Percentiles rank a stretch among this genome's conserved stretches.
These are phyloP conservation scores for Staphylotrichum tortipilum DNA, from an alignment of 495 filamentous ascomycete species.

Conservation along the genomic window DNA sequence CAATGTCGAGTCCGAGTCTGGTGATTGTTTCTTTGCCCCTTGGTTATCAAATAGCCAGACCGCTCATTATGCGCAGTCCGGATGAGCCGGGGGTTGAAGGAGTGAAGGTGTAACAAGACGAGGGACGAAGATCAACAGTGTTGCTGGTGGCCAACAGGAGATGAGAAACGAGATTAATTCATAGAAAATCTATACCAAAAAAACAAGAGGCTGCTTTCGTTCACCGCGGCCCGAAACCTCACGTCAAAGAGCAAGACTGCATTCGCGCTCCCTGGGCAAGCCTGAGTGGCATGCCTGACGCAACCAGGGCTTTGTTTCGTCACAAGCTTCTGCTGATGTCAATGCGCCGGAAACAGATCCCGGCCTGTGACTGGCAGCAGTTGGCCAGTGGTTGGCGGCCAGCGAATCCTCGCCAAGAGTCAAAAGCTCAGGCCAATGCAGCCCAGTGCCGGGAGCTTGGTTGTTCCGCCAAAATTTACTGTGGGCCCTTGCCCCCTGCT, in stretches of 20 bases:
- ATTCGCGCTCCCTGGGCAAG: neutral
- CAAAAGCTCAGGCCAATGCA: neutral
- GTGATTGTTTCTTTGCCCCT: too few species aligned
- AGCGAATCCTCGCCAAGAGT: too few species aligned
- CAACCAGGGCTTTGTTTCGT: constrained; percentile 4
- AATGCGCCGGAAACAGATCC: constrained; percentile 10
- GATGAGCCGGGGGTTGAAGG: too few species aligned
- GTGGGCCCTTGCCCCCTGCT: too few species aligned
- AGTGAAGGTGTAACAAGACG: too few species aligned
- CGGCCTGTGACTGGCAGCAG: neutral
- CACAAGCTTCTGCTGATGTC: constrained; percentile 21
- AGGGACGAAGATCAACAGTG: too few species aligned
- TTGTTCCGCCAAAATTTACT: constrained; percentile 19
- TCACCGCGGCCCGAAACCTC: neutral
- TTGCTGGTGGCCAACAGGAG: too few species aligned
- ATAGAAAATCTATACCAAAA: too few species aligned
- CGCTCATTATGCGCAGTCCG: too few species aligned
- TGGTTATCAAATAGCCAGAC: too few species aligned
- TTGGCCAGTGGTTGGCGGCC: too few species aligned
- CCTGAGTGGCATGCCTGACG: constrained; percentile 6
- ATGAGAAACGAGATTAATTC: too few species aligned
- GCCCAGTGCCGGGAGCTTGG: constrained; percentile 15
- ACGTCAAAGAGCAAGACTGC: neutral
- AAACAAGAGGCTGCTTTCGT: neutral
- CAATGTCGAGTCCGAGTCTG: neutral